Evolutionary conservation across 352 stramenopile species (phyloP), one percentile per base, ranked within the genome.

Genomic region (Phytophthora chlamydospora): DNA sequence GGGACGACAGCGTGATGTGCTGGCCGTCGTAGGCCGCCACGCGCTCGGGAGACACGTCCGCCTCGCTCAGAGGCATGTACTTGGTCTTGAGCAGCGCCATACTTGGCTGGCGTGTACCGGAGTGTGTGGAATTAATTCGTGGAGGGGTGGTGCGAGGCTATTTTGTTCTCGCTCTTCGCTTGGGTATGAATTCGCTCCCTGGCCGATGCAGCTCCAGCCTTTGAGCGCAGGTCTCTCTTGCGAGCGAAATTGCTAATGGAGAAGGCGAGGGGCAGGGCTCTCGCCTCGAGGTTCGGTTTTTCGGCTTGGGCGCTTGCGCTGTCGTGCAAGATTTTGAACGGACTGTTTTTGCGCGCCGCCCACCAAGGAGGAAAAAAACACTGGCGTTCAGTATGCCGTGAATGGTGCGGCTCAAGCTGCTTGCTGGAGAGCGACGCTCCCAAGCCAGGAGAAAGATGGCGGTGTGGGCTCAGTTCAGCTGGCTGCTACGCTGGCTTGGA

Each of bases 61-160:
- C 86, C 71, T 95, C 87, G 66, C 82, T 91, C 51, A 95, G 71
- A 44, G 87, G 87, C 84, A 95, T 91, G 66, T 93, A 93, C 72
- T 95, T 95, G 78, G 64, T 78, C 73, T 91, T 91, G 49, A 82
- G 52, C 55, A 84, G 62, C 39, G 72, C 73, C 54, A 73, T 75
- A 11, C 11, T 65, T 27, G 10, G 12, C 29, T 31, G 27, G 27
- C 27, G 27, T 31, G 8, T 31, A 31, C 27, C 27, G 27, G 27
- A 31, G 0, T 0, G 27, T 31, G 27, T 31, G 27, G 27, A 31
- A 31, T 31, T 8, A 31, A 31, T 31, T 31, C 27, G 5, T 8
- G 27, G 27, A 31, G 27, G 27, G n/a, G n/a, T n/a, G n/a, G 5
- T 31, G 27, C 27, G 27, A 31, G 27, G 16, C 29, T 43, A 14